A percentile compares a stretch with the other conserved stretches of the same genome.
Conservation (phyloP, 441 rosid species). For the Gossypium davidsonii region DNA sequence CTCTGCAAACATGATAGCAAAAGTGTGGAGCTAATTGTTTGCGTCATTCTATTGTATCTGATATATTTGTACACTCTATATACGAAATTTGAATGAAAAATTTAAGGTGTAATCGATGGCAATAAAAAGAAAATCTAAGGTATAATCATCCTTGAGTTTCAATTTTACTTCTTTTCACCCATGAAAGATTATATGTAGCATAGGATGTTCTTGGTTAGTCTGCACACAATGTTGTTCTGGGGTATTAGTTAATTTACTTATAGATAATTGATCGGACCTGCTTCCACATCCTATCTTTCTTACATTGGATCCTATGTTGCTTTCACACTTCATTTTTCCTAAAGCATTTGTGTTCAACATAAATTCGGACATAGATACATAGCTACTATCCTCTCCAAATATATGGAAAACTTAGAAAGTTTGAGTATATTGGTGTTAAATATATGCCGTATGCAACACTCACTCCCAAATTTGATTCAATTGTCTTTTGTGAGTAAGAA, state of each 20-base stretch:
- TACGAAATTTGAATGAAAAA: background rate
- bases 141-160: background rate
- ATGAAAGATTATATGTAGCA: background rate
- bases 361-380: too few species aligned
- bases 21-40: constrained; percentile 1
- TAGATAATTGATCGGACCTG: background rate
- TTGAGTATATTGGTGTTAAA: background rate
- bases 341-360: too few species aligned
- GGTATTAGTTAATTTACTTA: background rate
- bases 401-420: background rate
- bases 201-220: background rate
- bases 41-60: background rate
- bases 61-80: background rate
- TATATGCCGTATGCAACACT: background rate
- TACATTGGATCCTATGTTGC: background rate
- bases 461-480: background rate
- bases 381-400: background rate
- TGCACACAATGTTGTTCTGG: background rate
- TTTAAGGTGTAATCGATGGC: background rate
- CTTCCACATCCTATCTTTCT: background rate
- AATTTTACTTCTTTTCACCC: background rate
- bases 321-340: background rate
- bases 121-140: background rate
- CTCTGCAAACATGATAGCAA: background rate
- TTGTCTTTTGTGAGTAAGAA: background rate